Percentiles rank a stretch among this genome's conserved stretches.
Conservation (phyloP, 805 yeast species). For the Wickerhamomyces bovis region DNA sequence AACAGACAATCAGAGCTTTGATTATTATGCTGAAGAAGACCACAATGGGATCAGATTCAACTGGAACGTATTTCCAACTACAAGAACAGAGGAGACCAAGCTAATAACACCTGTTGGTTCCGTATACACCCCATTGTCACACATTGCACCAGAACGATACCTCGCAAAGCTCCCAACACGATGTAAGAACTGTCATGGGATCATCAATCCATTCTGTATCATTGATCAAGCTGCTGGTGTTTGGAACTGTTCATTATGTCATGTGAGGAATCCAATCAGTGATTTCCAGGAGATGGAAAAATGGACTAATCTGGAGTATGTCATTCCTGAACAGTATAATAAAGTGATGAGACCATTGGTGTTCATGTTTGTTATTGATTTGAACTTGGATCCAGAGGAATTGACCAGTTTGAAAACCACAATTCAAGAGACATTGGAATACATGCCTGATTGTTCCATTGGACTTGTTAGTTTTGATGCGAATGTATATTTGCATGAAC, state of each 20-base stretch:
- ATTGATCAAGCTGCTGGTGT: conserved; percentile 64
- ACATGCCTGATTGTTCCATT: conserved; percentile 74
- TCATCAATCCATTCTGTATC: conserved; percentile 78
- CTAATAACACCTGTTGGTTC: conserved; percentile 89
- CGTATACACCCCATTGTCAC: conserved; percentile 80
- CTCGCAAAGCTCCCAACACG: conserved; percentile 43
- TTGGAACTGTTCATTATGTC: conserved; percentile 85
- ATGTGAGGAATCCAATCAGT: conserved; percentile 50
- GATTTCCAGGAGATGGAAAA: conserved; percentile 37
- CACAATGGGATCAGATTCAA: conserved; percentile 54
- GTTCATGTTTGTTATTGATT: conserved; percentile 74
- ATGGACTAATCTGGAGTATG: conserved; percentile 1
- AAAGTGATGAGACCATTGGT: conserved; percentile 56
- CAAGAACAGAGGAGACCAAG: conserved; percentile 81
- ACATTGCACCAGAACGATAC: not conserved
- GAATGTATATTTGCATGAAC: conserved; percentile 77
- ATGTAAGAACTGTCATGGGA: conserved; percentile 74
- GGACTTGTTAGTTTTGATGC: conserved; percentile 83
- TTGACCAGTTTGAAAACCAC: conserved; percentile 70
- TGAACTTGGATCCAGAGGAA: conserved; percentile 81
- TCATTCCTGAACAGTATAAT: conserved; percentile 14
- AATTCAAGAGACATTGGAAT: conserved; percentile 57
- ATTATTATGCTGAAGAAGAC: conserved; percentile 41
- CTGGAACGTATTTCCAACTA: conserved; percentile 83
- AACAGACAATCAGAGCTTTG: not conserved